Base-by-base conservation (phyloP, 1,139 yeast genomes). In the Meyerozyma guilliermondii region DNA sequence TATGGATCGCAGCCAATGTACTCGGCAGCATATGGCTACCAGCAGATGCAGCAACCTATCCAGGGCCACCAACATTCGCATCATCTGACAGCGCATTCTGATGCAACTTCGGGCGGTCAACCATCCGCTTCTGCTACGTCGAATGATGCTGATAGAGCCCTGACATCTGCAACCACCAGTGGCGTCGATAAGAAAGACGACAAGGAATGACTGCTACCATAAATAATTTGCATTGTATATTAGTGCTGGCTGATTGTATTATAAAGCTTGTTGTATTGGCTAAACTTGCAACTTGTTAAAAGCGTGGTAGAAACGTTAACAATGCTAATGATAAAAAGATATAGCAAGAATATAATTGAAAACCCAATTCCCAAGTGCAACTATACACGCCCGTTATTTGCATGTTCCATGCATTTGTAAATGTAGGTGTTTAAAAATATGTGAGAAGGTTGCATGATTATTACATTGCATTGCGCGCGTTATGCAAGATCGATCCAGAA, bases 1-100 rank as follows among this genome's bases (percentile, higher is more conserved):
- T 60, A 61, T 43, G 51, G 52, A 39, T 50, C 52, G 27, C 65
- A 60, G 48, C 62, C 61, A 17, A 46, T 56, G 41, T 60, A 60
- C 45, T 55, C 53, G 16, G 45, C 50, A 16, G 36, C 24, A 33
- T 58, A 58, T 39, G 54, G 58, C n/a, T 57, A 50, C 30, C 33
- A 29, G 33, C 36, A 33, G 24, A 20, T 33, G 36, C 36, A 33
- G 10, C 36, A 33, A 13, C 36, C 36, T 14, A 17, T 33, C n/a
- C 36, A 33, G 36, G 43, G 47, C 17, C 50, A 50, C 38, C 51
- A 45, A 16, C 53, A 50, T 23, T 41, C 42, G 8, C 53, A 46
- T 8, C 53, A 47, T 23, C 48, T 45, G 27, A 42, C 44, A 38
- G 45, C 50, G 23, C 52, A 47, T 27, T 51, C 24, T 22, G 36